These are phyloP conservation scores for Stellera chamaejasme DNA, from an alignment of 345 rosid species.

Conservation along the genomic window DNA sequence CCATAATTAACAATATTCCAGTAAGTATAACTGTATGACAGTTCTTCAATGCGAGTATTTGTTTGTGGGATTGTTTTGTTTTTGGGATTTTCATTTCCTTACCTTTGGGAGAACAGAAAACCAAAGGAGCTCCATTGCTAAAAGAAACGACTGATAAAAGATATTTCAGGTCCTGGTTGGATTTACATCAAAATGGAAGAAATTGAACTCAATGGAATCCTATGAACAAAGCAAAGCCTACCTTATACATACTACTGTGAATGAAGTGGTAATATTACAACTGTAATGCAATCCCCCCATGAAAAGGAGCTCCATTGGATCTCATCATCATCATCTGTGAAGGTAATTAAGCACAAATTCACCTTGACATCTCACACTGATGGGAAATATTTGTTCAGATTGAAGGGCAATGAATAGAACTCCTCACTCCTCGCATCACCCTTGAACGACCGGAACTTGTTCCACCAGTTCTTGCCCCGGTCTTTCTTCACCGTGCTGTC, in stretches of 20 bases:
- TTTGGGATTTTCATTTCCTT: too few species aligned
- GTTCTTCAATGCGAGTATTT: too few species aligned
- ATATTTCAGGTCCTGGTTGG: conserved; percentile 13
- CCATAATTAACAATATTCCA: too few species aligned
- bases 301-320: neutral
- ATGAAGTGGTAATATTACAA: neutral
- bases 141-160: conserved; percentile 5
- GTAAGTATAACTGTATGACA: too few species aligned
- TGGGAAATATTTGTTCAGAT: conserved; percentile 85
- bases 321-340: neutral
- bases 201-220: conserved; percentile 12
- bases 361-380: conserved; percentile 30
- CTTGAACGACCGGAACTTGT: conserved; percentile 59
- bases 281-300: neutral
- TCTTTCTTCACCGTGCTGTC: conserved; percentile 60
- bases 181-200: conserved; percentile 19
- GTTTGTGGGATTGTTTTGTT: too few species aligned
- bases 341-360: neutral
- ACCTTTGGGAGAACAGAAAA: neutral
- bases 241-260: conserved; percentile 17
- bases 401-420: conserved; percentile 89
- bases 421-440: conserved; percentile 54
- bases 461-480: conserved; percentile 97
- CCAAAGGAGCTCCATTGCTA: conserved; percentile 14
- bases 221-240: conserved; percentile 10